Conservation (phyloP, 176 grass and related monocot genomes). For the Aegilops longissima region DNA sequence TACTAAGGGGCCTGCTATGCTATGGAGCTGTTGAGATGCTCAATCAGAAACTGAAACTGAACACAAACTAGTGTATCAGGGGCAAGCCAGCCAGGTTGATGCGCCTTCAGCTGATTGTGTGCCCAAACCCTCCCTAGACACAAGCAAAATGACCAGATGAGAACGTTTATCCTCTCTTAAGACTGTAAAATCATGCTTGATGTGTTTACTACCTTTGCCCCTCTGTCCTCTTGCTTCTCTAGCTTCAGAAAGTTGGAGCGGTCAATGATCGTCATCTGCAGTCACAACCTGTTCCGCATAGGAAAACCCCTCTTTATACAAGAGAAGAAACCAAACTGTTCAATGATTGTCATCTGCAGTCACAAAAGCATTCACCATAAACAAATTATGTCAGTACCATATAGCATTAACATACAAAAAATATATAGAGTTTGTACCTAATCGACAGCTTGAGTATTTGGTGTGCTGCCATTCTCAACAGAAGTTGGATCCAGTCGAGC, state of each 20-base stretch:
- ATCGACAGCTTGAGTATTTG: neutral
- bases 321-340: neutral
- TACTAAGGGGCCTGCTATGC: neutral
- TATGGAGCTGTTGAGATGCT: neutral
- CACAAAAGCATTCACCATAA: conserved; percentile 6
- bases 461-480: neutral
- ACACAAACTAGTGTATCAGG: neutral
- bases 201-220: conserved; percentile 5
- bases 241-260: neutral
- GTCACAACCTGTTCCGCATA: neutral
- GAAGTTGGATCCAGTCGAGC: neutral
- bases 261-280: too few species aligned
- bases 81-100: neutral
- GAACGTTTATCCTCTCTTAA: conserved; percentile 6
- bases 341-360: conserved; percentile 19
- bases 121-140: conserved; percentile 11
- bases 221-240: neutral
- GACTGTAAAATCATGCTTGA: neutral
- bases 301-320: neutral
- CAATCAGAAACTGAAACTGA: neutral
- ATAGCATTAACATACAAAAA: neutral
- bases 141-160: conserved; percentile 21
- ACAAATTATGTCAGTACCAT: neutral
- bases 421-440: neutral
- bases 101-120: neutral